phyloP scores from a whole-genome alignment of 345 rosid species.

The Salix udensis region DNA sequence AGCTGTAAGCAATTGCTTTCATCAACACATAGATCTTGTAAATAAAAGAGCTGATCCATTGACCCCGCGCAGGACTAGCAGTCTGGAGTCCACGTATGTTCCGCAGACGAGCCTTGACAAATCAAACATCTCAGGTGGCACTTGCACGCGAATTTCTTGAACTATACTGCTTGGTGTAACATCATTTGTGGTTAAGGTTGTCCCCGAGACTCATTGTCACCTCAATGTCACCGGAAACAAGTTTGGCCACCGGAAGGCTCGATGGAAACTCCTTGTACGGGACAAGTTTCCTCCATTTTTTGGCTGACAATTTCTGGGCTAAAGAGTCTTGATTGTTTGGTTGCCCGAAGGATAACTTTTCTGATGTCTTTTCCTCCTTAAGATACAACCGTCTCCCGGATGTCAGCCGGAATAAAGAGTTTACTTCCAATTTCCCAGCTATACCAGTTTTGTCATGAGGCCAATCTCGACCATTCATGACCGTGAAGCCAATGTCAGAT shows the following conservation, averaged over 20 bases:
- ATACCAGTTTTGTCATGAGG: conserved; percentile 71
- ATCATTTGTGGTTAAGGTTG: conserved; percentile 33
- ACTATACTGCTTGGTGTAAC: conserved; percentile 47
- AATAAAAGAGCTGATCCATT: conserved; percentile 81
- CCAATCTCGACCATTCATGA: conserved; percentile 59
- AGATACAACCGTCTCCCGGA: conserved; percentile 72
- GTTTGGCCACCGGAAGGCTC: conserved; percentile 82
- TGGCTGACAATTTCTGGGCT: conserved; percentile 49
- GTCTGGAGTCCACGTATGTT: conserved; percentile 67
- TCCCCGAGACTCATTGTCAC: conserved; percentile 46
- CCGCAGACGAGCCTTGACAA: conserved; percentile 78
- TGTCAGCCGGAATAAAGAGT: conserved; percentile 46
- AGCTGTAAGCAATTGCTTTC: not conserved
- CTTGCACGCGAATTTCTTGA: conserved; percentile 63
- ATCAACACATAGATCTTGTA: conserved; percentile 44
- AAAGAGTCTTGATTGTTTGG: conserved; percentile 42
- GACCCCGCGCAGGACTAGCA: conserved; percentile 70
- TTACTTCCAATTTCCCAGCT: conserved; percentile 52
- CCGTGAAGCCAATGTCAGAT: conserved; percentile 60
- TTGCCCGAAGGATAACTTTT: conserved; percentile 44
- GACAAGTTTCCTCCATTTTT: conserved; percentile 66
- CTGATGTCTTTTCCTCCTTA: conserved; percentile 53
- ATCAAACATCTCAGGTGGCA: conserved; percentile 88
- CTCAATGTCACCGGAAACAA: conserved; percentile 52
- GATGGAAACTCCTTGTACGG: conserved; percentile 80